Base-by-base conservation (phyloP, 345 rosid species). In the Bruguiera parviflora region DNA sequence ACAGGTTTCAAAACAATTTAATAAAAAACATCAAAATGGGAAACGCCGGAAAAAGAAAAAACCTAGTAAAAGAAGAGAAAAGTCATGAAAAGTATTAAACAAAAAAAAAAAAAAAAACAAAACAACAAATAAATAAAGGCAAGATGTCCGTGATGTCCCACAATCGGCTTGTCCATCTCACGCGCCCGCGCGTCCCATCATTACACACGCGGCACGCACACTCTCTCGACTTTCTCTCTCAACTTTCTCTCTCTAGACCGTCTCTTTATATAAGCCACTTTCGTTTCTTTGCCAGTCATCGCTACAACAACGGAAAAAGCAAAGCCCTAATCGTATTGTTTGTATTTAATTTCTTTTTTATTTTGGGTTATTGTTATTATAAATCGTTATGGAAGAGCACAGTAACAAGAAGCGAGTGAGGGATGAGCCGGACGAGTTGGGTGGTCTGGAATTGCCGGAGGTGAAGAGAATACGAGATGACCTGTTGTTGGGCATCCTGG, bases 111-210 rank as follows among this genome's bases (percentile, higher is more conserved):
- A 63, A 0, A 16, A 28, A 43, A 1, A 65, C 27, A 25, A 27
- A 27, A 27, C 28, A n/a, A 27, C 35, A 19, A 7, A 65, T 31
- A 33, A 33, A 33, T 33, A 33, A 39, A 64, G 62, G 85, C 75
- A 65, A 76, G 82, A 71, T 64, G 75, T 80, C 85, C 86, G 85
- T 87, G 92, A 84, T 78, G 82, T 63, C 70, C 82, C 35, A 63
- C 46, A 39, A 39, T 39, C 5, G 65, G 78, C 61, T 9, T 9
- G 15, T 78, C 47, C 25, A 6, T 51, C 16, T 59, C 72, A 76
- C 86, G 87, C 92, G 89, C 87, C 71, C 39, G 77, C 79, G 18
- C 16, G 8, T 63, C 28, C 75, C 68, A 51, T 43, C 49, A 11
- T 39, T 2, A 39, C 46, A 39, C 46, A 10, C 46, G 46, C 3